Evolutionary conservation across 441 rosid species (phyloP), one percentile per base, ranked within the genome.

Genomic region (Omphalea diandra): DNA sequence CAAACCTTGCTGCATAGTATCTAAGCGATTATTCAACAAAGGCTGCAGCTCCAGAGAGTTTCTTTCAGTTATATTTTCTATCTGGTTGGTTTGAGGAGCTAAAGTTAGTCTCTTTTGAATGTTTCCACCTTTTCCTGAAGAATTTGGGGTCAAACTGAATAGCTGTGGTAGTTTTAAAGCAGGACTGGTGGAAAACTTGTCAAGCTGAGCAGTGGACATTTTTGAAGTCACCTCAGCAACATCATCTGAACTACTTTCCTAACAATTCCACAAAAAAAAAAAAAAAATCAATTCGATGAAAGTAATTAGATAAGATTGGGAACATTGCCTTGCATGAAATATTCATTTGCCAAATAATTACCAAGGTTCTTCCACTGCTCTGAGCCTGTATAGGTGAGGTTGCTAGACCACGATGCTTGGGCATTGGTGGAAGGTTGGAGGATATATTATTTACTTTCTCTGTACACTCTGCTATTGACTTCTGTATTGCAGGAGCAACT

Each of bases 141-240:
- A 89, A 80, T 83, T 95, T 75, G 98, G 97, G 53, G 96, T 90
- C 83, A 87, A 86, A 82, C 89, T 84, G 87, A 96, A 96, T 70
- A 93, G 80, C 69, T 96, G 97, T 14, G 99, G 99, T 50, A 96
- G 90, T 83, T 91, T 96, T 80, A 96, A 70, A 36, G 99, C 81
- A 60, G 92, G 76, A 71, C 87, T 84, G 63, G 90, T 87, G 64
- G 94, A 88, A 67, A 80, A 85, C 79, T 90, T 93, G 68, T 91
- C 98, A 72, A 91, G 83, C 79, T 90, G 97, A 79, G 91, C 77
- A 53, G 77, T 74, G 44, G 97, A 90, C 83, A 91, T 78, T 73
- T 81, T 81, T 26, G 96, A 87, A 74, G 90, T 86, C 79, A 89
- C 71, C 68, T 90, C 99, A 60, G 85, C 76, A 60, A 84, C 80